A percentile compares a stretch with the other conserved stretches of the same genome.
Evolutionary conservation across 441 rosid species (phyloP).

Genomic region (Croton setiger): DNA sequence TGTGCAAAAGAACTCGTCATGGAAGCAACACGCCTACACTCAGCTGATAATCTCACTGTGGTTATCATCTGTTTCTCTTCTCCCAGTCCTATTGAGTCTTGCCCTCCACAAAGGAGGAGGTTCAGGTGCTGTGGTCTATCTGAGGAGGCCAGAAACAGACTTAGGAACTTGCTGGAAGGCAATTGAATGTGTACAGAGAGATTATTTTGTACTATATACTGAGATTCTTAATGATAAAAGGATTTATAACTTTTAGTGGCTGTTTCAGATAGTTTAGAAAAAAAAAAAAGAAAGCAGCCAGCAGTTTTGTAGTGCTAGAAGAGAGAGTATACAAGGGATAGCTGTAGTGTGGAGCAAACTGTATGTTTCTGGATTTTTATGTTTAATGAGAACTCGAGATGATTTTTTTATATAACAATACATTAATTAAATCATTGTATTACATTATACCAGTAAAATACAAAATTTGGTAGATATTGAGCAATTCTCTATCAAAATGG

Average conservation of each 20-base stretch:
- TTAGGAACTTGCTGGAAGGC: slow-evolving; percentile 64
- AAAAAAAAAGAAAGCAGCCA: slow-evolving; percentile 45
- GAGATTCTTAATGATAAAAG: not conserved
- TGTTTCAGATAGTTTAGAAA: slow-evolving; percentile 42
- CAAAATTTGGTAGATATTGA: too few relatives aligned
- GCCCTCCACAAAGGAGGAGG: slow-evolving; percentile 49
- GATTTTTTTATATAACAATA: not conserved
- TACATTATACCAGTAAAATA: not conserved
- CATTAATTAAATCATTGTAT: too few relatives aligned
- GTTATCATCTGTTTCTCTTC: slow-evolving; percentile 57
- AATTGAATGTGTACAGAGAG: slow-evolving; percentile 38
- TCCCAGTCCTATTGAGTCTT: slow-evolving; percentile 27
- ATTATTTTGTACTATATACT: slow-evolving; percentile 18
- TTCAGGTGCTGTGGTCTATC: slow-evolving; percentile 46
- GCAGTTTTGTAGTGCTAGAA: slow-evolving; percentile 48
- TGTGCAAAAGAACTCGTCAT: slow-evolving; percentile 64
- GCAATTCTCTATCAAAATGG: not conserved
- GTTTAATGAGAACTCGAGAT: not conserved
- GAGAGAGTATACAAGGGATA: slow-evolving; percentile 18
- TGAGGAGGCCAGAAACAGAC: slow-evolving; percentile 58
- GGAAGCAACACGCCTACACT: slow-evolving; percentile 58
- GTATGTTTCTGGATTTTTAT: not conserved
- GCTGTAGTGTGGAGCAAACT: slow-evolving; percentile 1
- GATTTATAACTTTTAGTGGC: slow-evolving; percentile 34
- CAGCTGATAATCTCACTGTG: slow-evolving; percentile 65